phyloP scores from a whole-genome alignment of 2,329 filamentous ascomycete species.

The Sporothrix euskadiensis region DNA sequence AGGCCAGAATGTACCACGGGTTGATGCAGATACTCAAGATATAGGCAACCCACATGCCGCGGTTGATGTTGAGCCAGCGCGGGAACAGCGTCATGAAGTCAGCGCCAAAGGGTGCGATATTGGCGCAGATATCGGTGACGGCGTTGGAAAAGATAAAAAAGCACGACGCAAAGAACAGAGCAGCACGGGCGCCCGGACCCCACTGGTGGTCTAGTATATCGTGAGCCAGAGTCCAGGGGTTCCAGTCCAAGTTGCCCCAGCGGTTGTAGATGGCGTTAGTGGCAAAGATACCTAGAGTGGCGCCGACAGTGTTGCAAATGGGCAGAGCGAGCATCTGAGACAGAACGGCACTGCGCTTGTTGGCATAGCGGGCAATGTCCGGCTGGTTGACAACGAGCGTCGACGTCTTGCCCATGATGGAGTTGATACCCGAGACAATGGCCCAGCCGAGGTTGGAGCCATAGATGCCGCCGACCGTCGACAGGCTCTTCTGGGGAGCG shows the following conservation, averaged over 20 bases:
- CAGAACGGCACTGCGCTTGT: slow-evolving; percentile 44
- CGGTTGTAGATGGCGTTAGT: slow-evolving; percentile 47
- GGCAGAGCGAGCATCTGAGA: slow-evolving; percentile 46
- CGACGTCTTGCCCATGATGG: slow-evolving; percentile 24
- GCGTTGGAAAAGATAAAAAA: slow-evolving; percentile 33
- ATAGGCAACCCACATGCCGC: slow-evolving; percentile 58
- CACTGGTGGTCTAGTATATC: slow-evolving; percentile 35
- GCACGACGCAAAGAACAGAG: slow-evolving; percentile 33
- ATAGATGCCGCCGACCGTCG: slow-evolving; percentile 10
- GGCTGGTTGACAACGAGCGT: slow-evolving; percentile 46
- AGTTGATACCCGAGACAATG: slow-evolving; percentile 18
- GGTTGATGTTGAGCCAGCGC: slow-evolving; percentile 43
- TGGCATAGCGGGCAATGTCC: slow-evolving; percentile 47
- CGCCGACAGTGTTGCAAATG: slow-evolving; percentile 45
- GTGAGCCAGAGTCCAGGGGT: slow-evolving; percentile 34
- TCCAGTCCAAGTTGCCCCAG: slow-evolving; percentile 41
- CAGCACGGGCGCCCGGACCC: slow-evolving; percentile 25
- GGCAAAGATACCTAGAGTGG: slow-evolving; percentile 47
- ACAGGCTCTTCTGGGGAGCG: slow-evolving; percentile 1
- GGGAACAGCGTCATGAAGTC: slow-evolving; percentile 42
- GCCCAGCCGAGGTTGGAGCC: slow-evolving; percentile 16
- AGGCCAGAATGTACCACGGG: slow-evolving; percentile 36
- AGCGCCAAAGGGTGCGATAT: slow-evolving; percentile 44
- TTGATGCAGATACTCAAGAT: slow-evolving; percentile 43
- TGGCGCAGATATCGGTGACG: slow-evolving; percentile 36